Base-by-base conservation (phyloP, 208 protist genomes). In the Tritrichomonas musculus region DNA sequence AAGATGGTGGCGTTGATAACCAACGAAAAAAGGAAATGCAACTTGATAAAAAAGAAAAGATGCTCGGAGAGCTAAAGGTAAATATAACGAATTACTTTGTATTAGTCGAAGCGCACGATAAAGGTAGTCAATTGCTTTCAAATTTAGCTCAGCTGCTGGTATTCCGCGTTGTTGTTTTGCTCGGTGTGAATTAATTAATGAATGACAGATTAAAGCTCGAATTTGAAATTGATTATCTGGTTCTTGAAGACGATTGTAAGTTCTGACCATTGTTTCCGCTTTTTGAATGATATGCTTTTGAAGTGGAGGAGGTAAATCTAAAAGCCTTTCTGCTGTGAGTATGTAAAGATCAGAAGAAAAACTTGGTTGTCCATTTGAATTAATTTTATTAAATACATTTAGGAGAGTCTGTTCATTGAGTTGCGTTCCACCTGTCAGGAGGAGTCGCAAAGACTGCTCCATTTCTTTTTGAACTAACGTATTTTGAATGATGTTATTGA, bases 261-360 rank as follows among this genome's bases (percentile, higher is more conserved):
- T 60, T n/a, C 33, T 39, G 0, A 60, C 27, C 77, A 88, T 88
- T 44, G 33, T 88, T 27, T 88, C 77, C 0, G 77, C 77, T 49
- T 88, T 88, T 39, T 88, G 47, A 57, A 88, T n/a, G 57, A 88
- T 88, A 88, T 88, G 77, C 30, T 88, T 88, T 57, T 53, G 77
- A 53, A 88, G 33, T 33, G 77, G 77, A 60, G 41, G 77, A 20
- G 77, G 77, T 17, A 88, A 88, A 39, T 88, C 77, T 39, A 88
- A 88, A 41, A 88, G 36, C 57, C 77, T 25, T 88, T 88, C 77
- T 39, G 77, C 77, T 39, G 41, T 20, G 53, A 88, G 57, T 57
- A 88, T 39, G 30, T 88, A 88, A 57, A 88, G 20, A 57, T 88
- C 77, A 8, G 77, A 88, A 39, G 47, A 25, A 57, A 60, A 55